Evolutionary conservation across 2,329 filamentous ascomycete genomes (phyloP), one percentile per base, ranked within the genome.

Genomic region (Talaromyces sp.): DNA sequence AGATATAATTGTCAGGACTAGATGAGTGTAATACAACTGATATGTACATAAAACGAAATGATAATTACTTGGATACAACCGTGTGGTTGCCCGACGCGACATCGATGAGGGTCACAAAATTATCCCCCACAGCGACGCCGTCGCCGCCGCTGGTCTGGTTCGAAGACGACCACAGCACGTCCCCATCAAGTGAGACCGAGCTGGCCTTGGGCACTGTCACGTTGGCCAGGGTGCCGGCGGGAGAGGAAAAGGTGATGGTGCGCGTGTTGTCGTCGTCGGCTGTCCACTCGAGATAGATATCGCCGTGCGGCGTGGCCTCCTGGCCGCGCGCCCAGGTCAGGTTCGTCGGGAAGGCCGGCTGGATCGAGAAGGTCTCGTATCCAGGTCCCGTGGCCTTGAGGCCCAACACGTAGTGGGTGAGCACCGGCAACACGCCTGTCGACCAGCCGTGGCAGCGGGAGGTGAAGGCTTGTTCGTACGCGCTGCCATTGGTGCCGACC

Each of bases 381-480:
- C 81, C 82, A 0, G 79, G 78, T 3, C 69, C 71, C 7, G 73
- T 70, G 1, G 82, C 81, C 56, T 65, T 74, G 3, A 84, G 76
- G 2, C 82, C 82, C 0, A 84, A 71, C 1, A 84, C 73, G 44
- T 80, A 78, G 52, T 76, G 78, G 3, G 70, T 79, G 62, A 82
- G 65, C 6, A 81, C 68, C 1, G 82, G 79, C 51, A 82, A 78
- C n/a, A 84, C 72, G 6, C 82, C 82, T 1, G 81, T 83, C 3
- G 76, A 76, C 82, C 82, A 84, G 0, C 79, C 82, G 60, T 84
- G 82, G 0, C 81, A 76, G 70, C 81, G 76, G n/a, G 78, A 81
- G 16, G 81, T 84, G 62, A 77, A 83, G 0, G 68, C 76, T 1
- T 68, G 75, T 67, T 83, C 76, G 62, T 83, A 84, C 33, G 77